These are phyloP conservation scores for Trametes cinnabarina DNA, from an alignment of 768 basidiomycete genomes.

Conservation along the genomic window DNA sequence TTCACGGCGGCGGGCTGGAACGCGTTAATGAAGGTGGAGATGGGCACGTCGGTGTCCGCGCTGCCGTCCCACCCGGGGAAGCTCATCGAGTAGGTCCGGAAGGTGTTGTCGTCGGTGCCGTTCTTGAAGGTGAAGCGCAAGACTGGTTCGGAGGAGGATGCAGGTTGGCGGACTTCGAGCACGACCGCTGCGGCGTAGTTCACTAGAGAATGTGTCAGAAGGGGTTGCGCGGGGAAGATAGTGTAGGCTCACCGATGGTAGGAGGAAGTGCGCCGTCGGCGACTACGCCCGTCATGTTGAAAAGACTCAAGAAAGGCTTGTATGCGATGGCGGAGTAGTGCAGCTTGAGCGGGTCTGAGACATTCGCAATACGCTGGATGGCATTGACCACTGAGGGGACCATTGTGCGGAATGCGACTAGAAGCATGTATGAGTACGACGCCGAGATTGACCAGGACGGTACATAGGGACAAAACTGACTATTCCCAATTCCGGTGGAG, in stretches of 20 bases:
- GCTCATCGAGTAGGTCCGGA: conserved; percentile 42
- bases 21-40: conserved; percentile 48
- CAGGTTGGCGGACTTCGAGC: conserved; percentile 56
- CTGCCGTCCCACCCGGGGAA: conserved; percentile 39
- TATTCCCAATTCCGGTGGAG: conserved; percentile 52
- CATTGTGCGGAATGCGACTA: conserved; percentile 68
- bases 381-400: conserved; percentile 57
- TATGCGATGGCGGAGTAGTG: conserved; percentile 62
- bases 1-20: conserved; percentile 49
- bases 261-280: conserved; percentile 50
- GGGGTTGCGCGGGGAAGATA: neutral
- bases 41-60: conserved; percentile 46
- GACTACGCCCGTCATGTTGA: conserved; percentile 69
- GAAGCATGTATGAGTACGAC: neutral
- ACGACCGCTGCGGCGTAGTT: conserved; percentile 58
- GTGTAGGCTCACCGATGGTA: conserved; percentile 48
- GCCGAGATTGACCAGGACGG: no score
- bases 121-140: conserved; percentile 72
- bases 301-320: conserved; percentile 75
- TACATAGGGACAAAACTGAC: neutral
- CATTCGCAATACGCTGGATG: conserved; percentile 49
- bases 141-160: conserved; percentile 45
- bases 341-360: conserved; percentile 53
- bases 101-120: conserved; percentile 48
- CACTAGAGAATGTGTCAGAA: conserved; percentile 36